A percentile compares a stretch with the other conserved stretches of the same genome.
phyloP scores from a whole-genome alignment of 2,329 filamentous ascomycete species.

The Teratosphaeriaceae sp. region DNA sequence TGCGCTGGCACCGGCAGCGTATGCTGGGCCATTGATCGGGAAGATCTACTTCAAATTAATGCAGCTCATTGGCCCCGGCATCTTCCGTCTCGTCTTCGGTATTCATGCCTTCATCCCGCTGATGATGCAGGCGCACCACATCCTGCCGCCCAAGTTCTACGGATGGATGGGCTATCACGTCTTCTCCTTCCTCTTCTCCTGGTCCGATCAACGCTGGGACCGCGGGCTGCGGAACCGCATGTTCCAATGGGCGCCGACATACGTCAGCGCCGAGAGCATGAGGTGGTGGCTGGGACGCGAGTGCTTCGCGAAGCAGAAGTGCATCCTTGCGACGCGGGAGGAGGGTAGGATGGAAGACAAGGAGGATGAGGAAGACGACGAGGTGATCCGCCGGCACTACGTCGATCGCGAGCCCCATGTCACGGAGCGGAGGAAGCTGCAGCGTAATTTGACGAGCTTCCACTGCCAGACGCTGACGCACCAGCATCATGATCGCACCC shows the following conservation, averaged over 20 bases:
- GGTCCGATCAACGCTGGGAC: conserved; percentile 83
- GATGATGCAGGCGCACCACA: conserved; percentile 77
- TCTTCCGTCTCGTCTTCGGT: conserved; percentile 80
- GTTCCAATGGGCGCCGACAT: conserved; percentile 90
- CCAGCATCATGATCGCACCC: conserved; percentile 26
- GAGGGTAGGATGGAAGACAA: conserved; percentile 57
- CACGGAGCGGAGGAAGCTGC: conserved; percentile 21
- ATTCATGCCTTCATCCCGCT: conserved; percentile 90
- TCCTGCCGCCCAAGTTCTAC: conserved; percentile 62
- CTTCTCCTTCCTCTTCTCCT: conserved; percentile 83
- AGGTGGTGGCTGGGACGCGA: conserved; percentile 90
- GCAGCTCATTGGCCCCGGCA: conserved; percentile 64
- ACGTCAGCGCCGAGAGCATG: conserved; percentile 85
- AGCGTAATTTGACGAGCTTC: conserved; percentile 25
- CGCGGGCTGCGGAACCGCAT: conserved; percentile 68
- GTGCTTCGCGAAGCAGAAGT: conserved; percentile 78
- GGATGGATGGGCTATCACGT: conserved; percentile 80
- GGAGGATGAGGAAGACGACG: conserved; percentile 38
- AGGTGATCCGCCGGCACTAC: conserved; percentile 32
- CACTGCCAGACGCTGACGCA: conserved; percentile 25
- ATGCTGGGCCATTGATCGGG: conserved; percentile 77
- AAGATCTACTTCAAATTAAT: conserved; percentile 93
- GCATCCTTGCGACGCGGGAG: conserved; percentile 74
- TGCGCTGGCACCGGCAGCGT: conserved; percentile 81
- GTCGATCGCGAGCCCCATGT: conserved; percentile 22